Evolutionary conservation across 164 flowering plant genomes (phyloP).

Genomic region (Berberis vulgaris): DNA sequence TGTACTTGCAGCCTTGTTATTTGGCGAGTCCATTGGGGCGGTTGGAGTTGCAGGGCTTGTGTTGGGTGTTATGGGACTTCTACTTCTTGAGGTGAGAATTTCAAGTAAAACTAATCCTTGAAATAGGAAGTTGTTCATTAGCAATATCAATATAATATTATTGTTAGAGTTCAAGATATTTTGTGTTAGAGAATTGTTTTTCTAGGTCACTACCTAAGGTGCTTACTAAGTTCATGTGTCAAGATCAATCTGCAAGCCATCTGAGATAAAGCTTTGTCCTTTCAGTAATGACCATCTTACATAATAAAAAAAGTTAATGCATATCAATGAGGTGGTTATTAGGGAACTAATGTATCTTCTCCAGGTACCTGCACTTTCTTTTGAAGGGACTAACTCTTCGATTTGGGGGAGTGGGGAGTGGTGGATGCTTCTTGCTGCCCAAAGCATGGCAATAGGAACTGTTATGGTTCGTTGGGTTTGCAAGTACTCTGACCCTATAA

Average conservation of each 20-base stretch:
- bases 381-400: constrained; percentile 45
- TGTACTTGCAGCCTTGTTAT: constrained; percentile 71
- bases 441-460: constrained; percentile 98
- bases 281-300: too few relatives aligned
- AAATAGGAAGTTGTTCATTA: neutral
- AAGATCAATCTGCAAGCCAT: neutral
- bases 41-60: constrained; percentile 77
- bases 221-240: neutral
- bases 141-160: neutral
- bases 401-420: constrained; percentile 91
- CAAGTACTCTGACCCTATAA: constrained; percentile 84
- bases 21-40: constrained; percentile 83
- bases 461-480: constrained; percentile 99
- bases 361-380: constrained; percentile 62
- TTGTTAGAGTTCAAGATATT: too few relatives aligned
- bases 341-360: constrained; percentile 6
- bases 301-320: too few relatives aligned
- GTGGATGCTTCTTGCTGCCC: constrained; percentile 99
- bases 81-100: constrained; percentile 77
- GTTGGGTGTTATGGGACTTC: constrained; percentile 81
- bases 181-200: too few relatives aligned
- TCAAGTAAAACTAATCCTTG: neutral
- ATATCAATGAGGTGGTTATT: too few relatives aligned
- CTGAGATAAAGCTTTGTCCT: neutral
- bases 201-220: neutral